Evolutionary conservation across 768 basidiomycete genomes (phyloP).

Genomic region (Crucibulum laeve): DNA sequence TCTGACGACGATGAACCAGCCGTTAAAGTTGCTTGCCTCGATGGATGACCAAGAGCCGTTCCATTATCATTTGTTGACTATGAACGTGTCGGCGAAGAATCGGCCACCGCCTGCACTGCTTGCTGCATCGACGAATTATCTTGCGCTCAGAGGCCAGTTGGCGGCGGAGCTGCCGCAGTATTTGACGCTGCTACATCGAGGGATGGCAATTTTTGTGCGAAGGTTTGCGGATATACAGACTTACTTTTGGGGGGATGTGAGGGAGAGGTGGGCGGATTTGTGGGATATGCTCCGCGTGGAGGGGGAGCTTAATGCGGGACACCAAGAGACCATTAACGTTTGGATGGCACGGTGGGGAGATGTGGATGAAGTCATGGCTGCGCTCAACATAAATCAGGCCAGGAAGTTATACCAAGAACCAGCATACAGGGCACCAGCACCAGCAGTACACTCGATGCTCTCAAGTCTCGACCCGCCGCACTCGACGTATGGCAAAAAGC

Average conservation of each 20-base stretch:
- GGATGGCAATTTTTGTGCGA: conserved; percentile 46
- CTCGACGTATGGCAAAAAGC: conserved; percentile 2
- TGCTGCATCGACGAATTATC: conserved; percentile 71
- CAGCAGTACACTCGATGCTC: conserved; percentile 7
- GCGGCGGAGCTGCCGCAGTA: conserved; percentile 67
- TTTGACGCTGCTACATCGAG: conserved; percentile 53
- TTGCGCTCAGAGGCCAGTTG: conserved; percentile 72
- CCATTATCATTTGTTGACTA: conserved; percentile 65
- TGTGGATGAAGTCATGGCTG: conserved; percentile 46
- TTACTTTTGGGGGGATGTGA: conserved; percentile 54
- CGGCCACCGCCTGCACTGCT: conserved; percentile 65
- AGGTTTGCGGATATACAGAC: conserved; percentile 55
- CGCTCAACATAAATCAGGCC: conserved; percentile 26
- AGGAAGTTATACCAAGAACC: conserved; percentile 21
- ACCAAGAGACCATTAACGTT: conserved; percentile 64
- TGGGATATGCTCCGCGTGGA: conserved; percentile 81
- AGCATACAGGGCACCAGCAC: conserved; percentile 3
- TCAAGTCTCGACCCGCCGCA: conserved; percentile 12
- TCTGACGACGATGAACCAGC: conserved; percentile 55
- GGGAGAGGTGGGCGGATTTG: conserved; percentile 70
- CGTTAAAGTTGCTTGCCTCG: conserved; percentile 61
- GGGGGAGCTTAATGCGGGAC: conserved; percentile 62
- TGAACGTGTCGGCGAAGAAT: conserved; percentile 56
- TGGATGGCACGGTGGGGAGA: conserved; percentile 71
- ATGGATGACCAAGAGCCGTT: conserved; percentile 73